Conservation (phyloP, 139 green algal genomes). For the Chlorella vulgaris region DNA sequence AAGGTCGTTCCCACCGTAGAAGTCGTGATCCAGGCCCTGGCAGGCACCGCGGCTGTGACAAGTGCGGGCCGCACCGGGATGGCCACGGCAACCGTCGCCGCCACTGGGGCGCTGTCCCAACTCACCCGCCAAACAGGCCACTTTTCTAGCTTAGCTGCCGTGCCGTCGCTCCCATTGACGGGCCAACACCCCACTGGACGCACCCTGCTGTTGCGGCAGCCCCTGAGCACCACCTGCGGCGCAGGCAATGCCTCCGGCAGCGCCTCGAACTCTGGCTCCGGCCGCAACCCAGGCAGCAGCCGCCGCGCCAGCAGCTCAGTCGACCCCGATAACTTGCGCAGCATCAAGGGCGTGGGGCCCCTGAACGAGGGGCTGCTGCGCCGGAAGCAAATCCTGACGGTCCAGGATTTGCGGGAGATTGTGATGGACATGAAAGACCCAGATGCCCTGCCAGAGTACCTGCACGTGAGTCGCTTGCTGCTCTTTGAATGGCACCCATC, state of each 20-base stretch:
- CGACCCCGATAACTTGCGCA: slow-evolving; percentile 20
- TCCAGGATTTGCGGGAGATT: slow-evolving; percentile 50
- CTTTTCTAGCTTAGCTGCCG: no score
- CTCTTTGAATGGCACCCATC: not conserved
- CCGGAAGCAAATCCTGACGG: slow-evolving; percentile 31
- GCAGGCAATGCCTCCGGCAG: not conserved
- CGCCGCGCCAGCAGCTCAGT: not conserved
- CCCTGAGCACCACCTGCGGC: not conserved
- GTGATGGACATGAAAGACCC: slow-evolving; percentile 25
- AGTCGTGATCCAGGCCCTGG: no score
- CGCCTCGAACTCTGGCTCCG: not conserved
- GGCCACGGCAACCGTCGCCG: no score
- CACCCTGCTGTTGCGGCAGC: not conserved
- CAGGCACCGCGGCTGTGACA: no score
- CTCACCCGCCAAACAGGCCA: no score
- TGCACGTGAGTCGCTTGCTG: slow-evolving; percentile 36
- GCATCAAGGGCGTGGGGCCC: slow-evolving; percentile 51
- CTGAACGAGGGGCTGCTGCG: slow-evolving; percentile 52
- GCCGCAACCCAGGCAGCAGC: not conserved
- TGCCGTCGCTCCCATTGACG: not conserved
- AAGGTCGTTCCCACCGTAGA: no score
- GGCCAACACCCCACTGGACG: no score
- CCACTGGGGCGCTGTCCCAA: no score
- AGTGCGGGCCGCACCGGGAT: no score
- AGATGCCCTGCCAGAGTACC: slow-evolving; percentile 38